Percentiles rank a stretch among this genome's conserved stretches.
phyloP scores from a whole-genome alignment of 495 filamentous ascomycete genomes.

The Chaetomidium leptoderma region DNA sequence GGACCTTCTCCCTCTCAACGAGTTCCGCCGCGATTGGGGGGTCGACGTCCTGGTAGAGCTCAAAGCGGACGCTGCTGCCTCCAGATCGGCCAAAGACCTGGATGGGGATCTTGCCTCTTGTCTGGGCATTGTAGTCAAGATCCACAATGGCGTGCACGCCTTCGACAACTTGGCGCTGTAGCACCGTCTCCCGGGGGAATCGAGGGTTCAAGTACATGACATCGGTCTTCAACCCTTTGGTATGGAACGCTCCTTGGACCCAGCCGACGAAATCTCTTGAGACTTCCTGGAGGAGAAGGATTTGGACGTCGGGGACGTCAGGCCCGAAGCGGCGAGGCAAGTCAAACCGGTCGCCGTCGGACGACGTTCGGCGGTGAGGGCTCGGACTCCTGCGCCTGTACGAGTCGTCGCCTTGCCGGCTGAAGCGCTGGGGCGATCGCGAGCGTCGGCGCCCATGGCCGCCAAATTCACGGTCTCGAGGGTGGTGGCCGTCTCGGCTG shows the following conservation, averaged over 20 bases:
- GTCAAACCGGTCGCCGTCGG: conserved; percentile 59
- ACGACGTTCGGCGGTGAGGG: conserved; percentile 49
- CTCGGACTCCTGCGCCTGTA: conserved; percentile 63
- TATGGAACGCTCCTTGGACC: conserved; percentile 70
- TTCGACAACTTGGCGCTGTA: conserved; percentile 81
- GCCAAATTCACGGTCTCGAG: conserved; percentile 37
- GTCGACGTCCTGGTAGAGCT: conserved; percentile 79
- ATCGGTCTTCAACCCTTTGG: conserved; percentile 66
- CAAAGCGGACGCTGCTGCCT: conserved; percentile 66
- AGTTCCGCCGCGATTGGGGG: conserved; percentile 73
- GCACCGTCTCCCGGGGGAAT: conserved; percentile 67
- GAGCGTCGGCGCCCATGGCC: conserved; percentile 53
- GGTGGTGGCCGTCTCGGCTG: conserved; percentile 38
- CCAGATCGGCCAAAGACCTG: conserved; percentile 79
- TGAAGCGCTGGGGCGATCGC: conserved; percentile 43
- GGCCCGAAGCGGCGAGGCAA: conserved; percentile 68
- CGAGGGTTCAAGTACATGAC: conserved; percentile 74
- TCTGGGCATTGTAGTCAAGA: conserved; percentile 63
- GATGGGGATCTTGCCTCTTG: conserved; percentile 65
- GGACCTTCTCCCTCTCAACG: conserved; percentile 64
- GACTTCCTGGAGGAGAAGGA: conserved; percentile 75
- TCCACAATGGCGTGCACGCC: conserved; percentile 82
- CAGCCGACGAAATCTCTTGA: conserved; percentile 76
- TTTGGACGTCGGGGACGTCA: conserved; percentile 87
- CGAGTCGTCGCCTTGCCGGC: conserved; percentile 46